A percentile compares a stretch with the other conserved stretches of the same genome.
These are phyloP conservation scores for Trametes elegans DNA, from an alignment of 768 basidiomycete species.

Conservation along the genomic window DNA sequence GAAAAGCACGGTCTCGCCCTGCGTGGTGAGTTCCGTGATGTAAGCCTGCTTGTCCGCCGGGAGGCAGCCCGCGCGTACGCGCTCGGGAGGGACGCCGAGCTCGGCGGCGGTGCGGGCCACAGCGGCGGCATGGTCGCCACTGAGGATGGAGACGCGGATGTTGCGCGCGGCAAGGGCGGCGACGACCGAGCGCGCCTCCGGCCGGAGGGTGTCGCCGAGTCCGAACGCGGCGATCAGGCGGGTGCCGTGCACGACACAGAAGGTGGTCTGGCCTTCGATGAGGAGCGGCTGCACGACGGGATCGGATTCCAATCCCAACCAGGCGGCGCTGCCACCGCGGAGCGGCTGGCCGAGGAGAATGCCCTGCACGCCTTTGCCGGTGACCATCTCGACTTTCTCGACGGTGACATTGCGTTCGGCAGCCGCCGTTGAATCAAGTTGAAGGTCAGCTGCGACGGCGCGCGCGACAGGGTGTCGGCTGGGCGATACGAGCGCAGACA, in stretches of 20 bases:
- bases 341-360: constrained; percentile 32
- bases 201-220: constrained; percentile 44
- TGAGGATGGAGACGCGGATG: constrained; percentile 45
- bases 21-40: constrained; percentile 29
- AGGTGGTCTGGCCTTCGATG: constrained; percentile 42
- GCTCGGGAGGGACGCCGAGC: constrained; percentile 38
- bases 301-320: constrained; percentile 31
- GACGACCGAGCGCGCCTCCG: constrained; percentile 39
- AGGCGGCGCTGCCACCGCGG: constrained; percentile 37
- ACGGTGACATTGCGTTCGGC: constrained; percentile 6
- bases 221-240: constrained; percentile 36
- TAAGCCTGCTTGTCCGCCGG: constrained; percentile 45
- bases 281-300: constrained; percentile 32
- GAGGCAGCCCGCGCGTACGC: constrained; percentile 41
- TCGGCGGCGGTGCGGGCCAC: constrained; percentile 39
- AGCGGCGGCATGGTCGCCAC: constrained; percentile 47
- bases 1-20: constrained; percentile 37
- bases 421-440: background rate
- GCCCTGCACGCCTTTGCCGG: constrained; percentile 37
- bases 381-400: constrained; percentile 29
- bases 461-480: constrained; percentile 37
- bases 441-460: constrained; percentile 34
- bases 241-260: constrained; percentile 36
- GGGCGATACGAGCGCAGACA: constrained; percentile 32
- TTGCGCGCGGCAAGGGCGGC: constrained; percentile 32